Evolutionary conservation across 2,329 filamentous ascomycete genomes (phyloP), one percentile per base, ranked within the genome.

Genomic region (Arthrobotrys sphaeroides): DNA sequence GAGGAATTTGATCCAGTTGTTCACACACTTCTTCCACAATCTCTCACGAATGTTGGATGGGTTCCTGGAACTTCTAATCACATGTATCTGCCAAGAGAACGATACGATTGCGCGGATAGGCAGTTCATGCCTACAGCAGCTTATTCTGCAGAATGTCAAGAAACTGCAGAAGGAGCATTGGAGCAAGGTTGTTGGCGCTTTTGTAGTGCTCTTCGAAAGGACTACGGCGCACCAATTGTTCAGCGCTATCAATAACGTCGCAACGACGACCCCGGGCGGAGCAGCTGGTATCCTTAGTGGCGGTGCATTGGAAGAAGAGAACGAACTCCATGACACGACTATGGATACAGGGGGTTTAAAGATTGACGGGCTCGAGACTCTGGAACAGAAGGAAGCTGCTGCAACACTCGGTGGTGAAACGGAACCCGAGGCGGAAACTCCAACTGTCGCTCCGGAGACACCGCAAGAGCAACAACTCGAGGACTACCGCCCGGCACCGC

Each of bases 81-180:
- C 99, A 9, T 99, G 95, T 81, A 99, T 99, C 77, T 98, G 94
- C 82, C 95, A 99, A 82, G 95, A 99, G 82, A 99, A 99, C 80
- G 95, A 99, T 81, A 99, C 96, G 0, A 94, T 99, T 78, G 96
- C 95, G 1, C 89, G 96, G 22, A 99, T 99, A 80, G 95, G 95
- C 61, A 98, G 94, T 84, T 99, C 99, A 81, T 99, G 96, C 81
- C 84, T 99, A 62, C 95, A 99, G 82, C 94, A 98, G 81, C 85
- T 99, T 47, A 97, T 99, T 73, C 83, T 99, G 45, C 94, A 98
- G 81, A 99, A 99, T 79, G 95, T 99, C 7, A 89, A 88, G 76
- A 98, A 98, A 82, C 97, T 99, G 83, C 89, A 87, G 20, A 86
- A 89, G 0, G 88, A 90, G 65, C 94, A 99, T 82, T 99, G 95